Evolutionary conservation across 108 stramenopile genomes (phyloP), one percentile per base, ranked within the genome.

Genomic region (Epithemia pelagica): DNA sequence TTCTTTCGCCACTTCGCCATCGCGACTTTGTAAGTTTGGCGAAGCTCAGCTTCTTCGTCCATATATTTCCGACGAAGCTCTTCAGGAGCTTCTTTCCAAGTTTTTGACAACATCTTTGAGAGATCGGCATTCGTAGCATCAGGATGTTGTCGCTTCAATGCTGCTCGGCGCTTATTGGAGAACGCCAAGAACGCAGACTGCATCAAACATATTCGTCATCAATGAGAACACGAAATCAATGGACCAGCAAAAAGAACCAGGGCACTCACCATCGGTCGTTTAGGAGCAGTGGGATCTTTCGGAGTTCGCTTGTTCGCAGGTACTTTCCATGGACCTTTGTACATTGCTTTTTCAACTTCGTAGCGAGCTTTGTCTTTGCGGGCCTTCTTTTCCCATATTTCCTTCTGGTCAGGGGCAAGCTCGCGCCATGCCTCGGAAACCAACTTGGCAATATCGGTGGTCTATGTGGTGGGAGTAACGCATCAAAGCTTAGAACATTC

Each of bases 211-310:
- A n/a, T n/a, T n/a, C n/a, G n/a, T n/a, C n/a, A n/a, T n/a, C n/a
- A n/a, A n/a, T n/a, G n/a, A n/a, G n/a, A n/a, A n/a, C n/a, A n/a
- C n/a, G n/a, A n/a, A n/a, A n/a, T n/a, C n/a, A n/a, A n/a, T n/a
- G n/a, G n/a, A n/a, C n/a, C n/a, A n/a, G n/a, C n/a, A n/a, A n/a
- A n/a, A n/a, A n/a, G n/a, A n/a, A n/a, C n/a, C n/a, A n/a, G n/a
- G n/a, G n/a, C n/a, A n/a, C n/a, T n/a, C n/a, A n/a, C n/a, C 83
- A 84, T 80, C 5, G 79, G 77, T 18, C 83, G 79, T 27, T 80
- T 80, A 0, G 83, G 83, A 32, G 77, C 77, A 53, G 61, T 75
- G 30, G 83, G 83, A 54, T 84, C 79, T 56, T 84, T 84, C 20
- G 58, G 28, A 31, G 27, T 54, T 37, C 58, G 32, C 23, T 61